Base-by-base conservation (phyloP, 2,329 filamentous ascomycete species). In the Fusarium buharicum region DNA sequence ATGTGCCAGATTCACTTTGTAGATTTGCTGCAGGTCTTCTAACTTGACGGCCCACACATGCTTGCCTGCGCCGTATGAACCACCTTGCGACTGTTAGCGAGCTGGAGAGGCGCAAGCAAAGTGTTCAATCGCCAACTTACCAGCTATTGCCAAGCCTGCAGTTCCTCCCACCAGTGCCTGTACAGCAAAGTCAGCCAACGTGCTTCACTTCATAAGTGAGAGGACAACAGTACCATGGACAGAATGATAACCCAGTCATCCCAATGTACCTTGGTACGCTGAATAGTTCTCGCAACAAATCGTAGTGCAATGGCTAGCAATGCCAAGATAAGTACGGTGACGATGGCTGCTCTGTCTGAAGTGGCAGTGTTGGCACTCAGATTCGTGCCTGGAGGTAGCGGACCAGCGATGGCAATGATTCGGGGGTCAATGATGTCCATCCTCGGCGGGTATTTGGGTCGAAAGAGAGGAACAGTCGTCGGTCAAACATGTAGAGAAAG, bases 241-340 rank as follows among this genome's bases (percentile, higher is more conserved):
- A 57, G 14, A 14, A 61, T 41, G 10, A 61, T 53, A 24, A 38
- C 18, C 53, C 49, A 61, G 17, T 61, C 53, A 43, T 61, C 57
- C 48, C 43, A 36, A 31, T 53, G 28, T 12, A 57, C 6, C 9
- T 28, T 43, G 5, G 18, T 45, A 3, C 22, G 28, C 17, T 61
- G 53, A 7, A 55, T 40, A 1, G 7, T 37, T 20, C 57, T 45
- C 6, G 48, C 53, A 6, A 34, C 4, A n/a, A 61, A 57, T 27
- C 57, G 18, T 6, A 57, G 20, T 8, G 16, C 6, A 5, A 61
- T 44, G 1, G 57, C 40, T 4, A 53, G 3, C 0, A 38, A 27
- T 3, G 57, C 53, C 3, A 61, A 17, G 1, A 45, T 37, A 9
- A 61, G 36, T 6, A 61, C 24, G 1, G 44, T 16, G 20, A 57